These are phyloP conservation scores for Pseudocercospora musae DNA, from an alignment of 2,329 filamentous ascomycete genomes.

Conservation along the genomic window DNA sequence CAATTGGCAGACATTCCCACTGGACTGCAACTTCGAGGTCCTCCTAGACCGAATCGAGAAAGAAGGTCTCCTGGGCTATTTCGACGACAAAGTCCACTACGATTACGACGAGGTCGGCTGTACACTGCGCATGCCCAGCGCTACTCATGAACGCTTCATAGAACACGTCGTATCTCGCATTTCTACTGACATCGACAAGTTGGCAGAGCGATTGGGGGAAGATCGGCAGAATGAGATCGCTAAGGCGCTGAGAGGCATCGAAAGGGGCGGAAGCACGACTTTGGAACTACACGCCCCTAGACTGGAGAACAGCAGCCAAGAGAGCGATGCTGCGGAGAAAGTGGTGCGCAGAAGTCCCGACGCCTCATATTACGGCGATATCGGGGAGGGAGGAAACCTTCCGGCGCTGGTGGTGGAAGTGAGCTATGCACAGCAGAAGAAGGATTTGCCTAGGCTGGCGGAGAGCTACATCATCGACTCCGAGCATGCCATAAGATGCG, in stretches of 20 bases:
- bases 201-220: conserved; percentile 1
- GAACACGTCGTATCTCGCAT: conserved; percentile 1
- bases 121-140: conserved; percentile 21
- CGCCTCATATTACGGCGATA: conserved; percentile 7
- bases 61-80: conserved; percentile 1
- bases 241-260: conserved; percentile 4
- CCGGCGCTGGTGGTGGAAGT: conserved; percentile 32
- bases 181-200: not conserved
- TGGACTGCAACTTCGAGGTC: conserved; percentile 4
- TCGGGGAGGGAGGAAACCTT: not conserved
- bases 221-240: not conserved
- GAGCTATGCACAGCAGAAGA: conserved; percentile 33
- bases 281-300: conserved; percentile 6
- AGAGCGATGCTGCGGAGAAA: conserved; percentile 5
- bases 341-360: conserved; percentile 11
- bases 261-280: conserved; percentile 11
- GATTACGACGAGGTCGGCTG: conserved; percentile 15
- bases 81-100: conserved; percentile 11
- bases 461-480: conserved; percentile 36
- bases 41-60: conserved; percentile 4
- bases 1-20: not conserved
- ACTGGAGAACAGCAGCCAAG: conserved; percentile 13
- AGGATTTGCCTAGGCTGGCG: conserved; percentile 29
- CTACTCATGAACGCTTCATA: conserved; percentile 15
- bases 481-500: conserved; percentile 30